Percentiles rank a stretch among this genome's conserved stretches.
Evolutionary conservation across 768 basidiomycete genomes (phyloP).

Genomic region (Tubosaeta brunneosetosa): DNA sequence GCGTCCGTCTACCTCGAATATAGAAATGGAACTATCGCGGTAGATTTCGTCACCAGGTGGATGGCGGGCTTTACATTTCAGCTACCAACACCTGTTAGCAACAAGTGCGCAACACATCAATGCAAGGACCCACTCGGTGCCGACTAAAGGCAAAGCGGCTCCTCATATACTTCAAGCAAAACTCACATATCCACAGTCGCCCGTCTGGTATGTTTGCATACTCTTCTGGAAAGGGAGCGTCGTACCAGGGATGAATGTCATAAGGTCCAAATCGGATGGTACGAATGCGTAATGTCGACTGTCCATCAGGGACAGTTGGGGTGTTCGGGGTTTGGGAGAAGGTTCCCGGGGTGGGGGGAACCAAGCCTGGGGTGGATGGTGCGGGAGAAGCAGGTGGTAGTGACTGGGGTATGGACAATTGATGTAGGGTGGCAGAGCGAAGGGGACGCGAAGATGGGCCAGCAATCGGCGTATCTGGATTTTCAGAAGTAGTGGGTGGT

Average conservation of each 20-base stretch:
- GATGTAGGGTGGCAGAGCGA: conserved; percentile 50
- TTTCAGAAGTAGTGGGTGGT: conserved; percentile 29
- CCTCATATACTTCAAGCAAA: conserved; percentile 98
- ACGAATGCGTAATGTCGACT: conserved; percentile 61
- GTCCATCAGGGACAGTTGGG: conserved; percentile 19
- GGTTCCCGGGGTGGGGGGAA: conserved; percentile 32
- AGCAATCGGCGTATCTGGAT: conserved; percentile 38
- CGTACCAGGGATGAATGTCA: conserved; percentile 98
- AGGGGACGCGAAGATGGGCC: conserved; percentile 59
- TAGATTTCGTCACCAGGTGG: conserved; percentile 99
- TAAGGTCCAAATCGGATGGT: conserved; percentile 85
- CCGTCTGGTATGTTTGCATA: conserved; percentile 91
- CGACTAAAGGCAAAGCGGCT: conserved; percentile 80
- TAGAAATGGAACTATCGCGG: conserved; percentile 78
- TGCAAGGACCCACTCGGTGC: conserved; percentile 63
- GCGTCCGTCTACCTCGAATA: conserved; percentile 97
- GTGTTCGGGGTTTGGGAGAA: conserved; percentile 31
- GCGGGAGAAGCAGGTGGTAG: conserved; percentile 32
- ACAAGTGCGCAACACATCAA: not conserved
- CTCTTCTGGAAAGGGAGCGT: conserved; percentile 98
- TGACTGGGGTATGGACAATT: conserved; percentile 28
- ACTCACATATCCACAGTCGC: conserved; percentile 94
- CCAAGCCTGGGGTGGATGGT: conserved; percentile 33
- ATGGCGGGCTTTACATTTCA: conserved; percentile 92
- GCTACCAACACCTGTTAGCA: conserved; percentile 41